A percentile compares a stretch with the other conserved stretches of the same genome.
phyloP scores from a whole-genome alignment of 2,329 filamentous ascomycete genomes.

The Tympanopsis confertula region DNA sequence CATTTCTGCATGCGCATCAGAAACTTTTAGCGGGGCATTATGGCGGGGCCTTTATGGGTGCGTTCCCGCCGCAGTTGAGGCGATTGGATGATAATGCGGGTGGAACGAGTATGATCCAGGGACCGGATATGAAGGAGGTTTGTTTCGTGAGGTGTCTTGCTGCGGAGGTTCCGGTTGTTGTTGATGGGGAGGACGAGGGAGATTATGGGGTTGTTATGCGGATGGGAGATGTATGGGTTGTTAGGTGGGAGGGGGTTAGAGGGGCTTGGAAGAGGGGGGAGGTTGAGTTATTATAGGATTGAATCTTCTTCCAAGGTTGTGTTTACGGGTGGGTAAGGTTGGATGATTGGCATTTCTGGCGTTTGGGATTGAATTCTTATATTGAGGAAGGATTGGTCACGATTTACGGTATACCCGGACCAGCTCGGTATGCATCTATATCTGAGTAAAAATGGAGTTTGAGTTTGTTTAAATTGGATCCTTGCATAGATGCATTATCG shows the following conservation, averaged over 20 bases:
- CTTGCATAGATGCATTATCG: too few species aligned
- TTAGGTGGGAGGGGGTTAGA: background rate
- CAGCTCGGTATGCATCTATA: too few species aligned
- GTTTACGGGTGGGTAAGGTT: too few species aligned
- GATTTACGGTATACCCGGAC: too few species aligned
- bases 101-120: constrained; percentile 1
- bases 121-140: background rate
- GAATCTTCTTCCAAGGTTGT: too few species aligned
- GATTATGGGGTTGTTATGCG: constrained; percentile 20
- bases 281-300: constrained; percentile 23
- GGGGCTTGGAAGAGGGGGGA: constrained; percentile 26
- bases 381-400: too few species aligned
- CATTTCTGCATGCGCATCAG: constrained; percentile 1
- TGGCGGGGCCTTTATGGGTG: background rate
- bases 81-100: constrained; percentile 1
- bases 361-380: too few species aligned
- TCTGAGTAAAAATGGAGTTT: too few species aligned
- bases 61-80: constrained; percentile 1
- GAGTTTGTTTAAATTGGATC: too few species aligned
- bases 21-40: background rate
- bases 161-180: background rate
- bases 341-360: too few species aligned
- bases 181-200: constrained; percentile 9
- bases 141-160: background rate
- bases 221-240: constrained; percentile 1